Evolutionary conservation across 75 land plant genomes (phyloP), one percentile per base, ranked within the genome.

Genomic region (Picea sitchensis): DNA sequence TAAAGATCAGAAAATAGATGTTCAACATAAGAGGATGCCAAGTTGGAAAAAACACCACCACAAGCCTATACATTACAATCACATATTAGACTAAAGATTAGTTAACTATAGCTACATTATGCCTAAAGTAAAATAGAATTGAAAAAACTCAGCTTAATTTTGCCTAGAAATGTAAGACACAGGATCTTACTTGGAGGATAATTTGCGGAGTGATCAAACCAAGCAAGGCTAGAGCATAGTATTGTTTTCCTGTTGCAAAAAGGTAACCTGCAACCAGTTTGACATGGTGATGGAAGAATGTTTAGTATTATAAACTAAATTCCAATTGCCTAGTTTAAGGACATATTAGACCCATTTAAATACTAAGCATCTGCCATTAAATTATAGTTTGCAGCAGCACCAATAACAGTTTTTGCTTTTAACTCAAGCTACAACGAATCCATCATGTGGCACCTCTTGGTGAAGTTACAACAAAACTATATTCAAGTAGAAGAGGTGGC

Each of bases 201-300:
- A 96, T 85, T 86, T 96, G 99, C 14, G 99, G 99, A 61, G 85
- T 56, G 73, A 91, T 85, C 76, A 96, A 83, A 26, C 87, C 99
- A 26, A 96, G 89, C 12, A 96, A 84, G 30, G 90, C 93, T 23
- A 96, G 63, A 23, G 91, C 98, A 79, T 94, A 94, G 65, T 84
- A 91, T 11, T 90, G 90, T 79, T 96, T 96, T 14, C 92, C 98
- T 76, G 90, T 76, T 56, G 87, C 87, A 32, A 92, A 84, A 31
- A 96, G 84, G 82, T 96, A 96, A 34, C 90, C 99, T 94, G 89
- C 81, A 89, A 76, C 62, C 51, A 58, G 51, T 73, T 26, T 60
- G 31, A 58, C 18, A 60, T 20, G 4, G 68, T 75, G 61, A 30
- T 65, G 3, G 13, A 71, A 71, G 73, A 20, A 7, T 47, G 51